Evolutionary conservation across 805 yeast genomes (phyloP), one percentile per base, ranked within the genome.

Genomic region (Lipomyces spencermartinsiae): DNA sequence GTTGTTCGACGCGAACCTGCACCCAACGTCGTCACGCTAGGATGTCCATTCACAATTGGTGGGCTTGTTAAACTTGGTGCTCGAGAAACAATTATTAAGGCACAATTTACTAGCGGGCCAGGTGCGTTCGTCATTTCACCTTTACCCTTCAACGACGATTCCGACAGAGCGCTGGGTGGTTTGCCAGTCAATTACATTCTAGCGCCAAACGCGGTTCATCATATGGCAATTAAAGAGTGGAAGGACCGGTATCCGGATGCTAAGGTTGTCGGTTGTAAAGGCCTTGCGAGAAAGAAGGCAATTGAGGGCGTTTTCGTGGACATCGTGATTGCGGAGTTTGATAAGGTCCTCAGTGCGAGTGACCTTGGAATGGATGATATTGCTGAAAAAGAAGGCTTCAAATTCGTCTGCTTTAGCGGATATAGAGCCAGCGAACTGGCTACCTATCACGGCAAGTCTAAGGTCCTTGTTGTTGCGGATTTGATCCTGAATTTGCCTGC

Each of bases 171-270:
- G 7, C 29, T 66, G 16, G 69, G 58, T 22, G 65, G 43, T 33
- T 39, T 66, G 10, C 61, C 70, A 1, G 75, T 77, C 51, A 73
- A 66, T 56, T 76, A 76, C 69, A 79, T 87, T 49, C 81, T 89
- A 55, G 81, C 89, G 59, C 92, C 92, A 1, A 91, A 89, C 73
- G 74, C 71, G 39, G 90, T 87, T 70, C 93, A 89, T 74, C 86
- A 90, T 0, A 78, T 89, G 85, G 90, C 89, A 2, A 85, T 88
- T 12, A 74, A 77, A 33, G 83, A 84, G 14, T 84, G 88, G 78
- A 83, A 85, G 74, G 79, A 80, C 22, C 76, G 78, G 63, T 83
- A 79, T 74, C 90, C 91, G 2, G 73, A 80, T 1, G 76, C 86
- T 60, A 83, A 84, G 73, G 76, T 89, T 34, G 81, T 89, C 68